Evolutionary conservation across 23 red algal genomes (phyloP).

Genomic region (Gracilaria caudata): DNA sequence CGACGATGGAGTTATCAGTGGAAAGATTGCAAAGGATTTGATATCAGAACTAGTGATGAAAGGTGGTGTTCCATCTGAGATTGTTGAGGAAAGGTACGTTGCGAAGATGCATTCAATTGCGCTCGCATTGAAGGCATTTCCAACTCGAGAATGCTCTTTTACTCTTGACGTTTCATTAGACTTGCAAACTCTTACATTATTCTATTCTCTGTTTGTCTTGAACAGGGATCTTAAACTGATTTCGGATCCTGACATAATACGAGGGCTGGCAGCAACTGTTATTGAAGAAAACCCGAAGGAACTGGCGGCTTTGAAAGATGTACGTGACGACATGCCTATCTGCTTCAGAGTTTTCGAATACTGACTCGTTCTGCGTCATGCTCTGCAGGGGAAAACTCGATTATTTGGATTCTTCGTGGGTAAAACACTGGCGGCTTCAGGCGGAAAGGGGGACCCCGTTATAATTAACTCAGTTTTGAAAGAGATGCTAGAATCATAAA

Average conservation of each 20-base stretch:
- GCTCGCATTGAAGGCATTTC: background rate
- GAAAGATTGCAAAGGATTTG: slow-evolving; percentile 92
- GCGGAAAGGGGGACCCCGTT: slow-evolving; percentile 70
- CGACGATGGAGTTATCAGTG: slow-evolving; percentile 87
- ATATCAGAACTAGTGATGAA: slow-evolving; percentile 67
- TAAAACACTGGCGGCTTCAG: slow-evolving; percentile 68
- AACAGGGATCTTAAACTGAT: slow-evolving; percentile 80
- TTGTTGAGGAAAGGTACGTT: slow-evolving; percentile 85
- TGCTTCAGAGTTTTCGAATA: background rate
- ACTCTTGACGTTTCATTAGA: background rate
- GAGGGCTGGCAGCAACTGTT: slow-evolving; percentile 43
- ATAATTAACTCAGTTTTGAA: slow-evolving; percentile 74
- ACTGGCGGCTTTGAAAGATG: slow-evolving; percentile 71
- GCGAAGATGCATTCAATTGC: background rate
- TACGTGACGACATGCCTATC: slow-evolving; percentile 14
- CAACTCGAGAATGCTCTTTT: background rate
- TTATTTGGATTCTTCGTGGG: slow-evolving; percentile 95
- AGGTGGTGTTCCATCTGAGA: slow-evolving; percentile 61
- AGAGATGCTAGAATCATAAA: slow-evolving; percentile 59
- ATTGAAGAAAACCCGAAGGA: slow-evolving; percentile 79
- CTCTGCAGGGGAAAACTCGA: slow-evolving; percentile 70
- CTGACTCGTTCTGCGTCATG: background rate
- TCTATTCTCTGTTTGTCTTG: background rate
- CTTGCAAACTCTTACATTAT: background rate
- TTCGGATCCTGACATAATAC: slow-evolving; percentile 60